Base-by-base conservation (phyloP, 495 filamentous ascomycete genomes). In the Penicillium paxilli region DNA sequence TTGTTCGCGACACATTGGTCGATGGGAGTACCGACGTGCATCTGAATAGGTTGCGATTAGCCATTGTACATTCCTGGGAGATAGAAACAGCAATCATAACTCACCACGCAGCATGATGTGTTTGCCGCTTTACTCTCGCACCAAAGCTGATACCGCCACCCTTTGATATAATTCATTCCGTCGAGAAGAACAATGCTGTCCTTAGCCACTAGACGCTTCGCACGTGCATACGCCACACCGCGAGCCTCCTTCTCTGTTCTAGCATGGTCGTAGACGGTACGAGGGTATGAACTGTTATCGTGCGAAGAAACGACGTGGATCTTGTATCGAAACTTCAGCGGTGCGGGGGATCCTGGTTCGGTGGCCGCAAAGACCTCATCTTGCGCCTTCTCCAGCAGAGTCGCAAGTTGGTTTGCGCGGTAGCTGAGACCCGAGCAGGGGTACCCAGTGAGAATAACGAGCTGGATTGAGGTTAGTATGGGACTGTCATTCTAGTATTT, bases 151-250 rank as follows among this genome's bases (percentile, higher is more conserved):
- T 98, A 98, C 37, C 94, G 80, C 79, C 89, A 97, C 20, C 94
- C 94, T 71, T 98, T 98, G 73, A 98, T 98, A 72, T 98, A 98
- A 65, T 98, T 97, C 65, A 92, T 81, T 6, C 88, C 88, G 70
- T 96, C 92, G 6, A 92, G 81, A 41, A 98, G 84, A 52, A 98
- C 91, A 53, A 98, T 86, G 59, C 88, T 90, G 59, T 91, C 86
- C 23, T 82, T 81, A 17, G 82, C 83, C 23, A 98, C 79, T 32
- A 81, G 80, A 32, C 94, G 83, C 76, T 96, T 97, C 24, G 96
- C 84, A 37, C 92, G 89, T 23, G 86, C 89, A 67, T 89, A 94
- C 26, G 88, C 81, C 11, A 89, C 81, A 2, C 91, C 93, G n/a
- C 94, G 86, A 2, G 91, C 90, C 68, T 95, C 88, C 69, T 98